Percentiles rank a stretch among this genome's conserved stretches.
Evolutionary conservation across 2,329 filamentous ascomycete species (phyloP).

Genomic region (Huntiella abstrusa): DNA sequence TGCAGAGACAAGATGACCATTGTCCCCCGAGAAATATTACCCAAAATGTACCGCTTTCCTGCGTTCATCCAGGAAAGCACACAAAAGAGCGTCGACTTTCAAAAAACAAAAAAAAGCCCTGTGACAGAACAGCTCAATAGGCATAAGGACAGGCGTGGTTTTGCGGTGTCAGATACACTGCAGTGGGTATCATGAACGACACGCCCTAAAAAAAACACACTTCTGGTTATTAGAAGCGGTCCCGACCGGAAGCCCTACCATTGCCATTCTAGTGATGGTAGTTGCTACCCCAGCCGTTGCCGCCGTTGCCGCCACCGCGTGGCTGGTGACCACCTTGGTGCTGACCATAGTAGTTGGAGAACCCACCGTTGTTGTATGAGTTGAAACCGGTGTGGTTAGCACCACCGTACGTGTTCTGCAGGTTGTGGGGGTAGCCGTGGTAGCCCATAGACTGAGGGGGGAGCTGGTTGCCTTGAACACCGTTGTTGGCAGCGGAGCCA

Average conservation of each 20-base stretch:
- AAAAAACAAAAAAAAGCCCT: not conserved
- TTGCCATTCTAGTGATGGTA: conserved; percentile 25
- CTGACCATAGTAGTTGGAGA: conserved; percentile 26
- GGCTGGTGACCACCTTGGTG: conserved; percentile 12
- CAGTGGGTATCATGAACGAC: not conserved
- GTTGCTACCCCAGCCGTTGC: conserved; percentile 41
- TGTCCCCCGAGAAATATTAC: not conserved
- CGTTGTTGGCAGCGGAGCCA: conserved; percentile 35
- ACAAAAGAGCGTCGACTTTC: not conserved
- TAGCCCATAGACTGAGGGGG: conserved; percentile 34
- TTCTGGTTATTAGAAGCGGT: too few species aligned
- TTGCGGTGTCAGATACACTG: not conserved
- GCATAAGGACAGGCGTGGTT: not conserved
- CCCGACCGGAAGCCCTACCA: not conserved
- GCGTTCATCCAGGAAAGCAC: not conserved
- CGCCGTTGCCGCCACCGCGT: conserved; percentile 1
- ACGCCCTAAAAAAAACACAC: not conserved
- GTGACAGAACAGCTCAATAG: not conserved
- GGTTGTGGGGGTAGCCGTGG: conserved; percentile 32
- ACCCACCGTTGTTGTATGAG: conserved; percentile 25
- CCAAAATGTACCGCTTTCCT: not conserved
- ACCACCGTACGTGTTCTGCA: conserved; percentile 34
- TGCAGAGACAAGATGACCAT: not conserved
- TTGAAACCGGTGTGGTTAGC: too few species aligned
- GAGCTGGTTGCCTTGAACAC: conserved; percentile 30